Conservation (phyloP, 2,329 filamentous ascomycete genomes). For the Grosmannia huntii region DNA sequence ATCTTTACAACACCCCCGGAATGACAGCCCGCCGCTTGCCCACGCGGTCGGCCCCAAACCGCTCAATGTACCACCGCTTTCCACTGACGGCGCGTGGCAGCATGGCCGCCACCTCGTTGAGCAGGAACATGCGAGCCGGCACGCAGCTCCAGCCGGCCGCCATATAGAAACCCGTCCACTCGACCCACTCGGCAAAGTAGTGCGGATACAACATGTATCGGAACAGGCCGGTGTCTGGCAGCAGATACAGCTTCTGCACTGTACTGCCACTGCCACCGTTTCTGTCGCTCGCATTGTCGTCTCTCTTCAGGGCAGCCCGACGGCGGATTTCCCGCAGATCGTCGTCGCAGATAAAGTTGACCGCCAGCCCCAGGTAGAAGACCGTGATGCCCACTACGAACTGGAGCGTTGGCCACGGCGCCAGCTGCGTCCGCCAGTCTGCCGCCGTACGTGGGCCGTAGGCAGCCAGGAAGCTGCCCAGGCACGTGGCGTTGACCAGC, state of each 20-base stretch:
- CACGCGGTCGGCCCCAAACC: conserved; percentile 76
- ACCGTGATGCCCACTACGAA: conserved; percentile 55
- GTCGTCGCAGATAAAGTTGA: conserved; percentile 84
- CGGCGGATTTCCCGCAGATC: conserved; percentile 77
- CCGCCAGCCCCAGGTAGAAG: conserved; percentile 63
- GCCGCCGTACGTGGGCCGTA: conserved; percentile 55
- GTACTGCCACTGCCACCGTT: conserved; percentile 6
- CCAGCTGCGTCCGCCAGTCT: conserved; percentile 32
- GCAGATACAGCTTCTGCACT: conserved; percentile 73
- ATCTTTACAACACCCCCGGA: conserved; percentile 31
- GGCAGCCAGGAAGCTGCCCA: conserved; percentile 75
- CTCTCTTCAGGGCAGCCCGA: conserved; percentile 24
- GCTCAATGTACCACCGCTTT: conserved; percentile 73
- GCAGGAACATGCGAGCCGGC: conserved; percentile 67
- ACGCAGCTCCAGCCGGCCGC: conserved; percentile 52
- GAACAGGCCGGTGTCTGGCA: conserved; percentile 77
- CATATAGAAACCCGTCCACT: conserved; percentile 86
- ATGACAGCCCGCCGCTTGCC: conserved; percentile 60
- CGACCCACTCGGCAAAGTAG: conserved; percentile 92
- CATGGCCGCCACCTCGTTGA: conserved; percentile 89
- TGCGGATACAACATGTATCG: conserved; percentile 76
- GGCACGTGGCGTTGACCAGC: conserved; percentile 60
- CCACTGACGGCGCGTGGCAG: conserved; percentile 72
- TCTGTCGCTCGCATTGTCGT: neutral
- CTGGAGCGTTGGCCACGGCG: conserved; percentile 24